Evolutionary conservation across 164 flowering plant genomes (phyloP), one percentile per base, ranked within the genome.

Genomic region (Platanus orientalis): DNA sequence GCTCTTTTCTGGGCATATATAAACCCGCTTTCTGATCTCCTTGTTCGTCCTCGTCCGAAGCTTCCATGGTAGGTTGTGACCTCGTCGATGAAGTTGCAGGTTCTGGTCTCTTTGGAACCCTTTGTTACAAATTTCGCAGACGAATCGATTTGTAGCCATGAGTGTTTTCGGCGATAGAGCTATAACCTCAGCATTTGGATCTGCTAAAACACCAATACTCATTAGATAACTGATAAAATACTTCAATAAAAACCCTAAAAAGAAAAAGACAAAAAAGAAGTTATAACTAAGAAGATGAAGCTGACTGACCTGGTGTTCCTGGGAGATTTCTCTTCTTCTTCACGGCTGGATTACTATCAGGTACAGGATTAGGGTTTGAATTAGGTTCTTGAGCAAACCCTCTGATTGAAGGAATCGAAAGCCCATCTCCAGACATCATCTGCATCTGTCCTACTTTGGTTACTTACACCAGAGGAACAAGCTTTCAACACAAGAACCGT

Each of bases 91-190:
- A 50, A 84, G 82, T 66, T 84, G 89, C 40, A 84, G 66, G 64
- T 86, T 87, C 75, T 87, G 93, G 72, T 87, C 93, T 60, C 93
- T 80, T 69, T 87, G 92, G 55, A 87, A 87, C 36, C 91, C 91
- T 71, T 86, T 87, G 83, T 81, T 87, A 80, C 92, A 86, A 60
- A 83, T 74, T 66, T 86, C 91, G 48, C 91, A 86, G 0, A 87
- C 23, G 73, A 87, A 87, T 60, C 86, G 40, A 72, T 87, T 87
- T 3, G 89, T 87, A 1, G 92, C 89, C 89, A 87, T 83, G 9
- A 87, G 75, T 6, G 88, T 80, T 50, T 73, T 84, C 0, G 92
- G 92, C 0, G 92, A 87, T 50, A 87, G 58, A 44, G 89, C 84
- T 60, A 87, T 74, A 17, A 87, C 87, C 67, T 87, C 92, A 16